Evolutionary conservation across 305 asterid species (phyloP).

Genomic region (Fraxinus latifolia): DNA sequence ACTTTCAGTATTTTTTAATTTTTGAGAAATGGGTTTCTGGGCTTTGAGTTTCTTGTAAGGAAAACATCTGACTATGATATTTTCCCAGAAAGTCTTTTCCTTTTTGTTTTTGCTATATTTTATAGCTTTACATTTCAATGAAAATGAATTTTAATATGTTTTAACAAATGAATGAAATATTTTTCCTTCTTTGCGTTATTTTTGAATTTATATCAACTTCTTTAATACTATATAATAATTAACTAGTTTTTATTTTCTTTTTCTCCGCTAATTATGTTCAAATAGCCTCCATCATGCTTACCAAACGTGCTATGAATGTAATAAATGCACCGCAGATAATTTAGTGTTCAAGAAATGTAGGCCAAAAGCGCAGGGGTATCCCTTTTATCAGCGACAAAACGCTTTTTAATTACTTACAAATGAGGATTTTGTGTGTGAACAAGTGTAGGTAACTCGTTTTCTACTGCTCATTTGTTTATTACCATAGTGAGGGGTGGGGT

Average conservation of each 20-base stretch:
- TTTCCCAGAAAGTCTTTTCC: not conserved
- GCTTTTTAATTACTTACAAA: conserved; percentile 36
- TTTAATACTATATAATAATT: not conserved
- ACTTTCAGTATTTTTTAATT: not conserved
- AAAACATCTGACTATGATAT: conserved; percentile 10
- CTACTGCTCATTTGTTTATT: conserved; percentile 19
- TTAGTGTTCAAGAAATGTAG: too few species aligned
- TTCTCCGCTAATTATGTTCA: not conserved
- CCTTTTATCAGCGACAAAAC: conserved; percentile 41
- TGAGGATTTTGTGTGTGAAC: conserved; percentile 37
- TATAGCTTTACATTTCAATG: not conserved
- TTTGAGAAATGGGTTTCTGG: conserved; percentile 17
- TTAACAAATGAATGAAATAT: not conserved
- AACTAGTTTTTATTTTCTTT: not conserved
- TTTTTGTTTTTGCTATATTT: conserved; percentile 10
- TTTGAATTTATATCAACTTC: not conserved
- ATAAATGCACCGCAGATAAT: not conserved
- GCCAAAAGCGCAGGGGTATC: conserved; percentile 36
- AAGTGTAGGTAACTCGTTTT: conserved; percentile 41
- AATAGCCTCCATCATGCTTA: not conserved
- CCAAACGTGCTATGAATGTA: not conserved
- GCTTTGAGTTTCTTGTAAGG: conserved; percentile 44
- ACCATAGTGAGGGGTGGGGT: conserved; percentile 5
- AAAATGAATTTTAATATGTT: not conserved
- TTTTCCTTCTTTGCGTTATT: not conserved